A percentile compares a stretch with the other conserved stretches of the same genome.
phyloP scores from a whole-genome alignment of 2,329 filamentous ascomycete species.

The Macrophomina phaseolina region DNA sequence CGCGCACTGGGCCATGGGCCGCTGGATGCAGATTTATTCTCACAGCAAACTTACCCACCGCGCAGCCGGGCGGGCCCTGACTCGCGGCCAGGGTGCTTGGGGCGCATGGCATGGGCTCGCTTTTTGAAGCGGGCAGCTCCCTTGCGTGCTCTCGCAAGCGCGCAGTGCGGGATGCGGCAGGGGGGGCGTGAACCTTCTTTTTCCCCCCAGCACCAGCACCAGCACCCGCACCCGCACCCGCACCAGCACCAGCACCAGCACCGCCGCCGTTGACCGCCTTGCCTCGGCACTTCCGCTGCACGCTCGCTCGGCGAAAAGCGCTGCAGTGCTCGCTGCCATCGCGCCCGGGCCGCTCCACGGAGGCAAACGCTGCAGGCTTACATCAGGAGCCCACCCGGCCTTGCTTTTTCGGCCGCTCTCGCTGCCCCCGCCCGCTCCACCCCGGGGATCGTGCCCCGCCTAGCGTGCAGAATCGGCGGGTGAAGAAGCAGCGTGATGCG shows the following conservation, averaged over 20 bases:
- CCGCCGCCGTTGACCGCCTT: slow-evolving; percentile 6
- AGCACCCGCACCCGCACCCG: too few relatives aligned
- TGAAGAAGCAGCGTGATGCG: background rate
- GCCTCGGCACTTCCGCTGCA: slow-evolving; percentile 24
- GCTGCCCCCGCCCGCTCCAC: slow-evolving; percentile 2
- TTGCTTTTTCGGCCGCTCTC: slow-evolving; percentile 12
- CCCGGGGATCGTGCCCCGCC: slow-evolving; percentile 15
- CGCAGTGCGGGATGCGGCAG: slow-evolving; percentile 10
- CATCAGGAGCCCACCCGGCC: slow-evolving; percentile 22
- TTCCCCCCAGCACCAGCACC: background rate
- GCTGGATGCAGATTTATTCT: slow-evolving; percentile 25
- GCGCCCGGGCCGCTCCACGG: slow-evolving; percentile 20
- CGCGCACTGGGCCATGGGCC: slow-evolving; percentile 9
- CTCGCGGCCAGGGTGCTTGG: slow-evolving; percentile 14
- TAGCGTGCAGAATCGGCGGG: slow-evolving; percentile 20
- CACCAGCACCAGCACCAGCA: too few relatives aligned
- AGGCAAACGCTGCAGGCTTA: slow-evolving; percentile 23
- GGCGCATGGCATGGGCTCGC: slow-evolving; percentile 20
- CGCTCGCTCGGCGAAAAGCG: slow-evolving; percentile 11
- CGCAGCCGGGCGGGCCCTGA: slow-evolving; percentile 14
- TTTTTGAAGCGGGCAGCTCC: slow-evolving; percentile 22
- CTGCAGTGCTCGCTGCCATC: slow-evolving; percentile 15
- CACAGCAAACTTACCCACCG: slow-evolving; percentile 19
- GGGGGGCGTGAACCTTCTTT: slow-evolving; percentile 27
- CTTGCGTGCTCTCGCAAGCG: slow-evolving; percentile 8